A percentile compares a stretch with the other conserved stretches of the same genome.
These are phyloP conservation scores for Entamoeba histolytica DNA, from an alignment of 208 protist genomes.

Conservation along the genomic window DNA sequence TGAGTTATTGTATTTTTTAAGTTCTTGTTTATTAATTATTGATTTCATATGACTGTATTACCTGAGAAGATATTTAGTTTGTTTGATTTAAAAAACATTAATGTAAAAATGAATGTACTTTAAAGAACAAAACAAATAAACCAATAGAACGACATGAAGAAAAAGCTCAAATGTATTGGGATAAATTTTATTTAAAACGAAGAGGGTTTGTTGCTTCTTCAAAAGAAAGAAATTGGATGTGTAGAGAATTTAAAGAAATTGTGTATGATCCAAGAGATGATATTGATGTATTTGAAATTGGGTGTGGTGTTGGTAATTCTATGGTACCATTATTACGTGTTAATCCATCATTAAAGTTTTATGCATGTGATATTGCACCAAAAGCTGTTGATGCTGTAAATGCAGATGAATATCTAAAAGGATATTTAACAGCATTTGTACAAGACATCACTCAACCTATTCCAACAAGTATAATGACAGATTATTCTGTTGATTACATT, in stretches of 20 bases:
- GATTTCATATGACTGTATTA: not conserved
- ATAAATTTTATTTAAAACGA: not conserved
- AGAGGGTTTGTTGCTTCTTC: not conserved
- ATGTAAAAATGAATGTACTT: no score
- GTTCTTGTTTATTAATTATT: no score
- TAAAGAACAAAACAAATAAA: no score
- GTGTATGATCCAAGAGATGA: not conserved
- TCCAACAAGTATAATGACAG: not conserved
- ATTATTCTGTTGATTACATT: not conserved
- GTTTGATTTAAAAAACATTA: not conserved
- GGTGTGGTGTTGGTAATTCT: not conserved
- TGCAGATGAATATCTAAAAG: not conserved
- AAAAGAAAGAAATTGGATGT: not conserved
- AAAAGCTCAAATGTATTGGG: not conserved
- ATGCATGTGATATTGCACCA: not conserved
- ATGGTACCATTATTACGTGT: not conserved
- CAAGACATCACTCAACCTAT: not conserved
- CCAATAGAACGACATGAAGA: not conserved
- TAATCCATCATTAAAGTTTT: not conserved
- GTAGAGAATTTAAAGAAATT: not conserved
- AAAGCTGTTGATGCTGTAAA: not conserved
- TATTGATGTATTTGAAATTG: constrained; percentile 1
- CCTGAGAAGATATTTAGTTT: not conserved
- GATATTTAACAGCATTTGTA: not conserved
- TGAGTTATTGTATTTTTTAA: no score